Evolutionary conservation across 2,329 filamentous ascomycete genomes (phyloP), one percentile per base, ranked within the genome.

Genomic region (Ophiosphaerella korrae): DNA sequence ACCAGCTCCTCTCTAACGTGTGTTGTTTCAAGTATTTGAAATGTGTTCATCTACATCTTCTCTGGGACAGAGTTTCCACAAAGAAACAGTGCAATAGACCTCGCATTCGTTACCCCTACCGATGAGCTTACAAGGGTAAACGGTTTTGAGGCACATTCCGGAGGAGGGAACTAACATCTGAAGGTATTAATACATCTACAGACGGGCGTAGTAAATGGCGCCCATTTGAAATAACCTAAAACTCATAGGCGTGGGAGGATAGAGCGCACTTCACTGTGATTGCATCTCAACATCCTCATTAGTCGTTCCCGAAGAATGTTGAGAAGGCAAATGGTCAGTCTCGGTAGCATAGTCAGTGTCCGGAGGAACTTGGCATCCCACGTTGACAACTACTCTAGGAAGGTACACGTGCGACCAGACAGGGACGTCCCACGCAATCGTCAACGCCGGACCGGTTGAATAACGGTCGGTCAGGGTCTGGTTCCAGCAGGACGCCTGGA

Each of bases 331-430:
- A 41, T 16, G 48, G 29, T 39, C 18, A 34, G 16, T 18, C 45
- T 52, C 62, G 48, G 58, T 63, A 54, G 60, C 55, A 39, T n/a
- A n/a, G 48, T 46, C 52, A 51, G 53, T 38, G 13, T 53, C 34
- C 50, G 44, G 42, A 40, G 41, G 40, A 50, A 45, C 54, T 64
- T 64, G 64, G 60, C 63, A 67, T 63, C 63, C 63, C 64, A 60
- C 64, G 55, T 48, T 44, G 38, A 23, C 21, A 42, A 14, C 56
- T 53, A 8, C 48, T 58, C 43, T 35, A 29, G 58, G 56, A 54
- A 63, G 35, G 48, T 31, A 48, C 53, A 39, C 51, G 49, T 55
- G 55, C 52, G 54, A 55, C 40, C 36, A 39, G 43, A 42, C 45
- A 48, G 40, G 38, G 39, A 42, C 33, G 62, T 58, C 57, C 62